phyloP scores from a whole-genome alignment of 129 eudicot genomes.

The Flaveria robusta region DNA sequence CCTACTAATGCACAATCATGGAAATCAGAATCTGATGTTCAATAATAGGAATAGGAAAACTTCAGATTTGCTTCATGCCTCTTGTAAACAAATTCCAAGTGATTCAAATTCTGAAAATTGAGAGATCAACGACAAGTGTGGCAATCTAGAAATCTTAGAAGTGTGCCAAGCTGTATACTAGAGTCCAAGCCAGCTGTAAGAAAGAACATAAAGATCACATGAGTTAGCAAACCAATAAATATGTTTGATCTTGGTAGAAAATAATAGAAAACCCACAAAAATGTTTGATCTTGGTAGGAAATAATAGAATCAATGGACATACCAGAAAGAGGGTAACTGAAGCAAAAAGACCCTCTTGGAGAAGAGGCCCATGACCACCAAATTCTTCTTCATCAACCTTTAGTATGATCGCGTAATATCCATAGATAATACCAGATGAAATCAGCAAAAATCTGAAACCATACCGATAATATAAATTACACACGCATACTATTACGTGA shows the following conservation, averaged over 20 bases:
- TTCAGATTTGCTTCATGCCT: neutral
- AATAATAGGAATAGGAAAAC: conserved; percentile 8
- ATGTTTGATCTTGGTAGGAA: neutral
- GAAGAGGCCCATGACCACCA: conserved; percentile 94
- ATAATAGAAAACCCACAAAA: neutral
- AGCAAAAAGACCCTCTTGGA: conserved; percentile 95
- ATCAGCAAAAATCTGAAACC: conserved; percentile 62
- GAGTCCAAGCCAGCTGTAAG: conserved; percentile 86
- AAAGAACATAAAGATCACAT: neutral
- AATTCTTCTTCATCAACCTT: conserved; percentile 92
- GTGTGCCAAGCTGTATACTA: conserved; percentile 95
- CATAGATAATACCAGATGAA: conserved; percentile 73
- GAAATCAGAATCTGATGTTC: conserved; percentile 15
- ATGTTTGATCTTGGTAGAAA: too few relatives aligned
- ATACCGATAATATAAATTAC: too few relatives aligned
- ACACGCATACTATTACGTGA: neutral
- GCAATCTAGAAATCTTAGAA: conserved; percentile 40
- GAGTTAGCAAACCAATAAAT: neutral
- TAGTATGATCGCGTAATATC: conserved; percentile 71
- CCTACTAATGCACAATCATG: too few relatives aligned
- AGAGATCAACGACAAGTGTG: conserved; percentile 2
- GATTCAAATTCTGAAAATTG: conserved; percentile 18
- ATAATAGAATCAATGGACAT: neutral
- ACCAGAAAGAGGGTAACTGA: conserved; percentile 90
- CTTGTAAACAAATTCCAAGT: conserved; percentile 16